phyloP scores from a whole-genome alignment of 1,284 basidiomycete genomes.

The Hemileccinum hortonii region DNA sequence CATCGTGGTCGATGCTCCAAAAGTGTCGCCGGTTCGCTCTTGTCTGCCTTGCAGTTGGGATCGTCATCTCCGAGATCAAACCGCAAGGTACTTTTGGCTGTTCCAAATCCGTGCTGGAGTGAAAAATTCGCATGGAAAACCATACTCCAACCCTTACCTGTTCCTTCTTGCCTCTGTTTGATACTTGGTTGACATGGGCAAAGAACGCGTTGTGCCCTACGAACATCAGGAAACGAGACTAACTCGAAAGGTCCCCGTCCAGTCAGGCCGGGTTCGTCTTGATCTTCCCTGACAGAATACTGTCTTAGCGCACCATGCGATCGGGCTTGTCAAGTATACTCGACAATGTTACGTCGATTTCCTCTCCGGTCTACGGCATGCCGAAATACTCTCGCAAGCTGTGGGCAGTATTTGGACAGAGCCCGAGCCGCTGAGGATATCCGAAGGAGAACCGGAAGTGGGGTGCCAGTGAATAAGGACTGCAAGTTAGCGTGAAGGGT shows the following conservation, averaged over 20 bases:
- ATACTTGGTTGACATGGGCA: background rate
- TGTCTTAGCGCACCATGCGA: background rate
- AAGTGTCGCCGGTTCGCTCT: background rate
- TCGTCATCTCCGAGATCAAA: background rate
- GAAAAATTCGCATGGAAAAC: no score
- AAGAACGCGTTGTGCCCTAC: background rate
- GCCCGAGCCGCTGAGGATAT: background rate
- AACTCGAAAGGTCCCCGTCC: background rate
- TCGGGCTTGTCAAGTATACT: background rate
- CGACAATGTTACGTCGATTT: background rate
- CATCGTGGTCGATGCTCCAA: background rate
- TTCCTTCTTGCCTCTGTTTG: background rate
- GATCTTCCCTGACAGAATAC: background rate
- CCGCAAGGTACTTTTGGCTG: background rate
- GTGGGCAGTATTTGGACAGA: background rate
- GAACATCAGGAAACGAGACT: no score
- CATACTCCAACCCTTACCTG: no score
- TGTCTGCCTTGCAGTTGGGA: background rate
- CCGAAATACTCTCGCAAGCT: background rate
- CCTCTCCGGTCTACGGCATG: background rate
- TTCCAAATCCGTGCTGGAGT: background rate
- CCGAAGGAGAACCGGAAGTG: background rate
- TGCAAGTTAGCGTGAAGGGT: background rate
- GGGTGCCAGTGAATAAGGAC: no score
- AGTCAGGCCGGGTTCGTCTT: background rate